Evolutionary conservation across 768 basidiomycete species (phyloP).

Genomic region (Rhodotorula toruloides): DNA sequence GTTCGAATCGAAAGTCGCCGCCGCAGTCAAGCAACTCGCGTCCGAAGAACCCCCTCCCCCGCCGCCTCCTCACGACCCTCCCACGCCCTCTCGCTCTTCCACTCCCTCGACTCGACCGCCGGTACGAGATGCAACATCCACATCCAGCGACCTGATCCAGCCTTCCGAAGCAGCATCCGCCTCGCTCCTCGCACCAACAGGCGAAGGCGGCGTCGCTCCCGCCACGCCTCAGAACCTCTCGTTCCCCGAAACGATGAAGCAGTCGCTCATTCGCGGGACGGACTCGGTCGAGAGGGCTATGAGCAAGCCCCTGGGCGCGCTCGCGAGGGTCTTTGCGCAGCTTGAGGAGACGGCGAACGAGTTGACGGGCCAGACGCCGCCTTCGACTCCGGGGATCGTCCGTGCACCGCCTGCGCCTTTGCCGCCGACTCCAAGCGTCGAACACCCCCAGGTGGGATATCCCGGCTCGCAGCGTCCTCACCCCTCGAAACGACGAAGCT

Average conservation of each 20-base stretch:
- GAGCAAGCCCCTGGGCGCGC: constrained; percentile 43
- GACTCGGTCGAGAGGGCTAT: constrained; percentile 40
- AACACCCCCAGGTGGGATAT: background rate
- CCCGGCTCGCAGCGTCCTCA: background rate
- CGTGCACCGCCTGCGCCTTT: constrained; percentile 3
- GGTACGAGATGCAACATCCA: background rate
- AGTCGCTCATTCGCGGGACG: constrained; percentile 33
- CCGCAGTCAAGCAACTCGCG: constrained; percentile 32
- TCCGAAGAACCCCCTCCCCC: constrained; percentile 30
- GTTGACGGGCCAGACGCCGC: constrained; percentile 1
- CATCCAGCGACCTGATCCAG: background rate
- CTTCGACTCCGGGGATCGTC: background rate
- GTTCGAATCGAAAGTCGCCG: constrained; percentile 64
- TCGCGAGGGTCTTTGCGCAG: constrained; percentile 43
- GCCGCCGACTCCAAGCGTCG: background rate
- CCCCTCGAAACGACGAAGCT: constrained; percentile 1
- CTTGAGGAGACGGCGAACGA: constrained; percentile 32
- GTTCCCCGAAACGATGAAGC: constrained; percentile 19
- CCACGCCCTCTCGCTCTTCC: background rate
- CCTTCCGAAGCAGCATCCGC: constrained; percentile 19
- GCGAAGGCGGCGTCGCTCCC: background rate
- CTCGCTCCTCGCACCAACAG: constrained; percentile 1
- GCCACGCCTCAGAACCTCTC: background rate
- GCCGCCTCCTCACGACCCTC: constrained; percentile 3
- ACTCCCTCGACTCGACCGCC: background rate